phyloP scores from a whole-genome alignment of 768 basidiomycete genomes.

The Russula griseocarnosa region DNA sequence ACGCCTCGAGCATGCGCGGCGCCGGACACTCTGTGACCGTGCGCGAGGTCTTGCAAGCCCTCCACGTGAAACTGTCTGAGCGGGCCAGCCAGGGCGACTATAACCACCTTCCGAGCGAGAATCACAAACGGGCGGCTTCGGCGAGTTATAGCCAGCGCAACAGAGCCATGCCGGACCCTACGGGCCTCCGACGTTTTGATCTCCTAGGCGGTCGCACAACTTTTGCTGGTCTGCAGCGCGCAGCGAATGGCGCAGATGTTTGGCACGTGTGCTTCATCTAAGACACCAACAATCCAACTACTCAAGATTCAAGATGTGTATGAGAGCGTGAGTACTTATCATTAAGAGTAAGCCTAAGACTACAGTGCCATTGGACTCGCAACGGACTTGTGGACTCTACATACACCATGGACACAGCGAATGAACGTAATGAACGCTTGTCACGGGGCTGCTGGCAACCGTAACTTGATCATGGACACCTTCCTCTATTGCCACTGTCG shows the following conservation, averaged over 20 bases:
- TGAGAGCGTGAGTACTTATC: conserved; percentile 11
- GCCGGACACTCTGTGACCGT: conserved; percentile 19
- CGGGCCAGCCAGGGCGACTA: conserved; percentile 18
- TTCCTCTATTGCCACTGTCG: not conserved
- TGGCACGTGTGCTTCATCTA: conserved; percentile 23
- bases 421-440: not conserved
- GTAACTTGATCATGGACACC: not conserved
- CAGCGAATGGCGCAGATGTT: conserved; percentile 22
- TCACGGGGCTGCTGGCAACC: not conserved
- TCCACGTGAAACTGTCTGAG: conserved; percentile 21
- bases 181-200: conserved; percentile 22
- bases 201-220: conserved; percentile 24
- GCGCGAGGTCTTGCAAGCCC: conserved; percentile 22
- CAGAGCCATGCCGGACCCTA: conserved; percentile 18
- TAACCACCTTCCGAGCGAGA: conserved; percentile 16
- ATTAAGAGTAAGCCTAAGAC: conserved; percentile 8
- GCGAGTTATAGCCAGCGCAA: conserved; percentile 20
- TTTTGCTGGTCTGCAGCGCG: conserved; percentile 23
- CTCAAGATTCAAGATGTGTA: not conserved
- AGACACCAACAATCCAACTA: not conserved
- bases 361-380: not conserved
- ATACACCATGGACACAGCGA: not conserved
- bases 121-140: conserved; percentile 18
- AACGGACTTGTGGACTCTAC: conserved; percentile 5
- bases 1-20: conserved; percentile 12